A percentile compares a stretch with the other conserved stretches of the same genome.
Conservation (phyloP, 2,329 filamentous ascomycete genomes). For the Alternaria consortialis region DNA sequence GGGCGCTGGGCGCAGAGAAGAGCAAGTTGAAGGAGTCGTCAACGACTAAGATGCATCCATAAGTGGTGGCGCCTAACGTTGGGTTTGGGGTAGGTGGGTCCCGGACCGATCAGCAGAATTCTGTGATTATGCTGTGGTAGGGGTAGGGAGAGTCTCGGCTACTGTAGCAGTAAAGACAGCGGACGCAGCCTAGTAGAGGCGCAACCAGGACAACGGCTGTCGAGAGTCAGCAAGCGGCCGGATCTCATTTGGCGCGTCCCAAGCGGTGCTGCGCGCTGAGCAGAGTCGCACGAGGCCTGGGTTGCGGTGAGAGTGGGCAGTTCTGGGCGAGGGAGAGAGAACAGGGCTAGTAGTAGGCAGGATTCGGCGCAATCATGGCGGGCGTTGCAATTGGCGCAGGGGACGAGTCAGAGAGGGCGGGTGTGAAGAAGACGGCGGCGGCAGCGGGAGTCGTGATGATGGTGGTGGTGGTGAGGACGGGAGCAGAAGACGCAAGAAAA, state of each 20-base stretch:
- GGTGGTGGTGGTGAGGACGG: constrained; percentile 16
- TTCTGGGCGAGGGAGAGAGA: constrained; percentile 17
- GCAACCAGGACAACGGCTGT: constrained; percentile 42
- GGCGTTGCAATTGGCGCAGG: constrained; percentile 21
- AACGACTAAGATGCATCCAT: constrained; percentile 44
- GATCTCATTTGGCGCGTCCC: constrained; percentile 43
- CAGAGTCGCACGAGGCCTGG: constrained; percentile 21
- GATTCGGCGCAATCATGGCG: constrained; percentile 33
- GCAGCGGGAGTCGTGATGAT: constrained; percentile 10
- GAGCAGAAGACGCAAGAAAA: constrained; percentile 19
- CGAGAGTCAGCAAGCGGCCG: constrained; percentile 33
- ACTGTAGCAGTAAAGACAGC: constrained; percentile 28
- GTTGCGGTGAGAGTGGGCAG: constrained; percentile 20
- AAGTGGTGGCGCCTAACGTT: constrained; percentile 30
- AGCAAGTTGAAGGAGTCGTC: constrained; percentile 36
- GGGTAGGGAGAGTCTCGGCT: constrained; percentile 28
- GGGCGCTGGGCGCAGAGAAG: constrained; percentile 51
- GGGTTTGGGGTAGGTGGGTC: constrained; percentile 37
- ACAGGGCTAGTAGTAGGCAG: constrained; percentile 28
- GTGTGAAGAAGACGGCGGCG: background rate
- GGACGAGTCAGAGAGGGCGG: background rate
- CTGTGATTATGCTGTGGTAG: constrained; percentile 37
- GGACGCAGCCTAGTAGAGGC: constrained; percentile 33
- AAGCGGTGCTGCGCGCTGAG: constrained; percentile 26
- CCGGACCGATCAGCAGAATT: constrained; percentile 34